Conservation (phyloP, 768 basidiomycete genomes). For the Hemileccinum rubropunctum region DNA sequence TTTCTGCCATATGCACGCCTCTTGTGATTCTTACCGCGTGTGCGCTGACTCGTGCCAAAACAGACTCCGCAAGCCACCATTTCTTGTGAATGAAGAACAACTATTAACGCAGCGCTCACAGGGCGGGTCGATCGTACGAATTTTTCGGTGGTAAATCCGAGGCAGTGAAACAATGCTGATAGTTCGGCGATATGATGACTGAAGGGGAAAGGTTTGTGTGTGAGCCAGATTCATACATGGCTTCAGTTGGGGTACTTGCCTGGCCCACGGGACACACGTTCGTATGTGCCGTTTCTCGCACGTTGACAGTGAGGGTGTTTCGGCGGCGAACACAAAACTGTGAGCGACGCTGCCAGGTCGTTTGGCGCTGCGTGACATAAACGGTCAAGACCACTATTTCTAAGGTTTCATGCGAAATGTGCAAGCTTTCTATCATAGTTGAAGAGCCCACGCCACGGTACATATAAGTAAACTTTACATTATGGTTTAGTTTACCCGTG, state of each 20-base stretch:
- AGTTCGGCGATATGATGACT: constrained; percentile 20
- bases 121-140: constrained; percentile 19
- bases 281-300: neutral
- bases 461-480: constrained; percentile 23
- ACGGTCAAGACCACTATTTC: neutral
- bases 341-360: neutral
- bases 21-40: neutral
- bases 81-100: neutral
- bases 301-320: neutral
- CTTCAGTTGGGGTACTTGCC: neutral
- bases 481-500: constrained; percentile 15
- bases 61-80: neutral
- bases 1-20: neutral
- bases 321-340: neutral
- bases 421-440: constrained; percentile 7
- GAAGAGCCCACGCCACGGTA: constrained; percentile 19
- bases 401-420: constrained; percentile 9
- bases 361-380: neutral
- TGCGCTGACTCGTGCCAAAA: neutral
- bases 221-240: neutral
- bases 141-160: constrained; percentile 18
- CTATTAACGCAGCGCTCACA: neutral
- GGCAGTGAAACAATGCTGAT: constrained; percentile 11
- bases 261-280: constrained; percentile 8
- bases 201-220: constrained; percentile 4